Evolutionary conservation across 306 rosid species (phyloP).

Genomic region (Herpetospermum pedunculosum): DNA sequence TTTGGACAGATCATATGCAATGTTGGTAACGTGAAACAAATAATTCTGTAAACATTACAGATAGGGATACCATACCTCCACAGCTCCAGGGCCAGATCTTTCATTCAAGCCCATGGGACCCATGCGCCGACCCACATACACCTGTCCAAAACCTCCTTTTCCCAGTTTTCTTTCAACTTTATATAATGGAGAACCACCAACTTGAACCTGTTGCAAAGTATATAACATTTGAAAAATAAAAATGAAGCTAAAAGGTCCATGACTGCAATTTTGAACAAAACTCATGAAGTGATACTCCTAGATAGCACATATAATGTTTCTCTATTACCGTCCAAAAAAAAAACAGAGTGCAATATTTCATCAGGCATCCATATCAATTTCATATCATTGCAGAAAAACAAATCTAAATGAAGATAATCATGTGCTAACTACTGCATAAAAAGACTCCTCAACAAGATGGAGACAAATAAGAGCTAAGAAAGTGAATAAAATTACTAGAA

Average conservation of each 20-base stretch:
- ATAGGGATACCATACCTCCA: constrained; percentile 40
- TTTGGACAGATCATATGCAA: neutral
- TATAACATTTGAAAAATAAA: neutral
- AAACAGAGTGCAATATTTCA: neutral
- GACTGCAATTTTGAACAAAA: neutral
- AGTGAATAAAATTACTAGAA: neutral
- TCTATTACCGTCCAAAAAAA: neutral
- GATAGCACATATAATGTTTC: neutral
- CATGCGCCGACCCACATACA: constrained; percentile 74
- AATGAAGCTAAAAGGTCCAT: neutral
- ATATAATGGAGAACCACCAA: constrained; percentile 43
- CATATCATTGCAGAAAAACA: neutral
- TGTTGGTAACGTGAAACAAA: neutral
- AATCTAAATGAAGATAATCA: neutral
- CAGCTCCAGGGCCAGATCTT: constrained; percentile 64
- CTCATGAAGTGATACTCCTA: neutral
- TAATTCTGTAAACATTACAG: neutral
- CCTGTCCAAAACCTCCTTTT: constrained; percentile 98
- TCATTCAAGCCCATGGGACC: constrained; percentile 36
- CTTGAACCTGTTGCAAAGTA: constrained; percentile 30
- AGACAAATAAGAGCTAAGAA: neutral
- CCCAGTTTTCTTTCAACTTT: constrained; percentile 43
- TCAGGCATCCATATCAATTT: neutral
- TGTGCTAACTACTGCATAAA: neutral
- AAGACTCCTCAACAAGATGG: neutral